Base-by-base conservation (phyloP, 192 early-diverging fungal species). In the Nowakowskiella sp. region DNA sequence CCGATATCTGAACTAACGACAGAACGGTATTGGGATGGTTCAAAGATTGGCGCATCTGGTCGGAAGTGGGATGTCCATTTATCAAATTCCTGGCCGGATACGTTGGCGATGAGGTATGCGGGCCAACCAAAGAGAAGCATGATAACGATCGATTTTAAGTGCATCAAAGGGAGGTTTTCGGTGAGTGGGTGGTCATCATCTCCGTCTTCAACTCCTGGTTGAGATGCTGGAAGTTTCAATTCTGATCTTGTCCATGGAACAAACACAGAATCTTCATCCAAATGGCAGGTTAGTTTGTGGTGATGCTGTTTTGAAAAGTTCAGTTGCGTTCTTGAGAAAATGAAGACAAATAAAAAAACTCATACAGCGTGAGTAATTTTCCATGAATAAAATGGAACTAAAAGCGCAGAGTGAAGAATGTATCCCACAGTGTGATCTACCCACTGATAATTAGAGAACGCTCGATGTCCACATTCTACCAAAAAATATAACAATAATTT, bases 181-280 rank as follows among this genome's bases (percentile, higher is more conserved):
- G 85, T 72, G 19, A 82, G 67, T 52, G 65, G 30, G 19, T 68
- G 65, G 25, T 64, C 70, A 31, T 59, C 42, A 46, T 83, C 63
- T 16, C 54, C 55, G 10, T 85, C 73, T 6, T 72, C 44, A 45
- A 67, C 53, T 61, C 67, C 65, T 33, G 65, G 61, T 16, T 71
- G 60, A 16, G 74, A 65, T 54, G 68, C 67, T 53, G 72, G 72
- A 42, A 83, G 56, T 10, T 76, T 76, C 30, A 80, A 58, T 51
- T 68, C 59, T 49, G 68, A 67, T 55, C 88, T 82, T 56, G 81
- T 85, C 57, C 71, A 70, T 16, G 92, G 92, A 6, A 95, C 86
- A 75, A 94, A 97, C 36, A 97, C 94, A 72, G 93, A 87, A 64
- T 97, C 94, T 66, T 85, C 87, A 34, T 71, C 73, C 84, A 97